Evolutionary conservation across 805 yeast genomes (phyloP), one percentile per base, ranked within the genome.

Genomic region (Wickerhamomyces kurtzmanii): DNA sequence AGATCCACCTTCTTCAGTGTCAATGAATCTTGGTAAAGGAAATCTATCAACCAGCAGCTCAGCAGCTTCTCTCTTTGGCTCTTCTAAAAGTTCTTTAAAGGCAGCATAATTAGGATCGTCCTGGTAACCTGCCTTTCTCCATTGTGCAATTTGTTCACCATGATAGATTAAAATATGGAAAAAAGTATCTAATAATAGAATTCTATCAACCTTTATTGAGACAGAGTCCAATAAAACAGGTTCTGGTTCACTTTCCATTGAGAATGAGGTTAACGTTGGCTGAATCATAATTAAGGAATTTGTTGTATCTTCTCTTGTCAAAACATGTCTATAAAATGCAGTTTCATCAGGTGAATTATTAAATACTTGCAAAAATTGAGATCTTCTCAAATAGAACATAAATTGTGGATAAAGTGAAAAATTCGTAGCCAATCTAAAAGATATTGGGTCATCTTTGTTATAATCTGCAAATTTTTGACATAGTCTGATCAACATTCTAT

Each of bases 261-360:
- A 69, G 55, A 79, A 89, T 22, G 94, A 73, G 4, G 89, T 80
- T 53, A 91, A 71, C 1, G 97, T 85, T 32, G 99, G 99, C 61
- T 91, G 98, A 40, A 91, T 89, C 96, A 91, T 91, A 37, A 87
- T 83, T 51, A 91, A 64, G 12, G 96, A 82, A 59, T 89, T 91
- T 39, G 81, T 79, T 23, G 89, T 81, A 51, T 91, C 96, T 49
- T 91, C 96, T 39, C 89, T 76, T 50, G 82, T 70, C 50, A 91
- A 71, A 12, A 85, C 78, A 55, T 91, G 98, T 53, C 96, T 76
- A 59, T 89, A 85, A 57, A 87, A 91, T 21, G 96, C 95, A 24
- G 97, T 86, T 62, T 91, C 99, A 62, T 91, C 99, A 2, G 98
- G 98, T 5, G 98, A 91, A 57, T 87, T 87, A 59, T 91, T 91